Conservation (phyloP, 2,329 filamentous ascomycete species). For the Hansfordia pulvinata region DNA sequence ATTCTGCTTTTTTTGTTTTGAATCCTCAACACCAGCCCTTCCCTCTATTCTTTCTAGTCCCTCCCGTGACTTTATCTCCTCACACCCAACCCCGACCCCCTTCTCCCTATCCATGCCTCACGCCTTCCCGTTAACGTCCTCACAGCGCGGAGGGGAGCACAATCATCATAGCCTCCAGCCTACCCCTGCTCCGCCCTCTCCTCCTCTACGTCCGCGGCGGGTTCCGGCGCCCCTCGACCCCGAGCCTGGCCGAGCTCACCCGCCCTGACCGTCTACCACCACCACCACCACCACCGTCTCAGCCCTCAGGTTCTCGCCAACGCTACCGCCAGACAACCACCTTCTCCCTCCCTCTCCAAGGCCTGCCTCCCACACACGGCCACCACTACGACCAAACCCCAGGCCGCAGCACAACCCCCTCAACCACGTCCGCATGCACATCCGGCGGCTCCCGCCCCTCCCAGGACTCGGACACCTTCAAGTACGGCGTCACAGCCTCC, state of each 20-base stretch:
- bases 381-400: no score
- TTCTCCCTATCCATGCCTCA: background rate
- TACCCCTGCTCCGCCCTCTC: background rate
- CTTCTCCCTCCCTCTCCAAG: no score
- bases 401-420: no score
- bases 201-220: background rate
- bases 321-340: background rate
- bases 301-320: no score
- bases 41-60: background rate
- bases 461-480: background rate
- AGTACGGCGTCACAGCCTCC: no score
- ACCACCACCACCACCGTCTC: no score
- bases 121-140: no score
- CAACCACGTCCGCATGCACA: no score
- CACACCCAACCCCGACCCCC: background rate
- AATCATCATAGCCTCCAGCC: conserved; percentile 1
- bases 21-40: background rate
- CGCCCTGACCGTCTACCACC: background rate
- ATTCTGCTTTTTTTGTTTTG: no score
- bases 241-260: background rate
- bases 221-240: background rate
- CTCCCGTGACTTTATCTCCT: background rate
- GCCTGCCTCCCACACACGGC: background rate
- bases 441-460: background rate
- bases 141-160: conserved; percentile 6